Base-by-base conservation (phyloP, 208 protist species). In the Leptomonas seymouri region DNA sequence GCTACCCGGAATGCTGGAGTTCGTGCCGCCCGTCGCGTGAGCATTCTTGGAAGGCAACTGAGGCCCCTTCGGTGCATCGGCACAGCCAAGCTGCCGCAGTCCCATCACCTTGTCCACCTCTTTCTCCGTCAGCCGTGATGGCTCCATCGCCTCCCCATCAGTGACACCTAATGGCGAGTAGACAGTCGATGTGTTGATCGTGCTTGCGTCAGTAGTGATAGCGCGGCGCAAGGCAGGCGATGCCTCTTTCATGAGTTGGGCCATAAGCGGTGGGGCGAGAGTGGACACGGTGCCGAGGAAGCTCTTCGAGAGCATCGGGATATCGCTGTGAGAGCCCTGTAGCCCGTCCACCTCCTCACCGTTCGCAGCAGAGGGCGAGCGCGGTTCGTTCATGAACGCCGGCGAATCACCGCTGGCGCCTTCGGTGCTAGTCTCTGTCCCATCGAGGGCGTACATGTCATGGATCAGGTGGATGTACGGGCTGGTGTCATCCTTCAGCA, bases 401-500 rank as follows among this genome's bases (percentile, higher is more conserved):
- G 49, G 39, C 34, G 42, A 46, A 41, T 61, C 64, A 20, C n/a
- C 30, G 31, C 25, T 34, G 50, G 34, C n/a, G 44, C 25, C 48
- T 20, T 75, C 69, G 27, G 59, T 64, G 34, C 42, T 55, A 45
- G 46, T 54, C 39, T 57, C 46, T 8, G 67, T 44, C n/a, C 46
- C 20, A 34, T 76, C 70, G 45, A 81, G 69, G n/a, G 41, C 51
- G 57, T 82, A 82, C 30, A 77, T 44, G 41, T 85, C 78, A 27
- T 76, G 60, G 20, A 73, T 72, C 31, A 62, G 46, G 67, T 75
- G 73, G 42, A 86, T 74, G 65, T 90, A 81, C 55, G 74, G 74
- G 60, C 69, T 83, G 7, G 67, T 78, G 46, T 90, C 81, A 20
- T 78, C 78, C n/a, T 59, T 45, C 14, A 57, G 56, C 14, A 71